These are phyloP conservation scores for Boletus sp. DNA, from an alignment of 768 basidiomycete genomes.

Conservation along the genomic window DNA sequence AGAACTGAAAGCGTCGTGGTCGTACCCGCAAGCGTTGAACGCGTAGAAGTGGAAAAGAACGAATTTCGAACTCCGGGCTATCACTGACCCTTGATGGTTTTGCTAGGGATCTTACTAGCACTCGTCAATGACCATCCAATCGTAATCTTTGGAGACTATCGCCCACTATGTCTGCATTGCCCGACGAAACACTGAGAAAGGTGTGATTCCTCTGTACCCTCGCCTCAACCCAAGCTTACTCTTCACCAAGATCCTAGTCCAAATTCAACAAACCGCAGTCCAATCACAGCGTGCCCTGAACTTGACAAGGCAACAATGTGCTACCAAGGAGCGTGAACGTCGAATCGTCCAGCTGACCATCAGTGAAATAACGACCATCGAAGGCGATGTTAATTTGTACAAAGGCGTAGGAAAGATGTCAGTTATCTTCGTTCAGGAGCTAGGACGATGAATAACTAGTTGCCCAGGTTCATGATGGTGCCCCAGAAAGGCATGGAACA, in stretches of 20 bases:
- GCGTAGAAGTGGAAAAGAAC: conserved; percentile 22
- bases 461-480: conserved; percentile 81
- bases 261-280: conserved; percentile 89
- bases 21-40: conserved; percentile 12
- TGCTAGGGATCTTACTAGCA: neutral
- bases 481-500: conserved; percentile 77
- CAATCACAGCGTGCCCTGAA: conserved; percentile 79
- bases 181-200: conserved; percentile 83
- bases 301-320: conserved; percentile 68
- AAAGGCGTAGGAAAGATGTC: conserved; percentile 97
- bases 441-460: neutral
- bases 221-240: conserved; percentile 16
- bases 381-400: conserved; percentile 78
- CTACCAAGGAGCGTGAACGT: conserved; percentile 83
- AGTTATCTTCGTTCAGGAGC: conserved; percentile 1
- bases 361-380: conserved; percentile 70
- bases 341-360: conserved; percentile 88
- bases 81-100: neutral
- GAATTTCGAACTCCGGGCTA: conserved; percentile 35
- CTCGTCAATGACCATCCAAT: conserved; percentile 13
- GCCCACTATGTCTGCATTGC: conserved; percentile 48
- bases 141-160: neutral
- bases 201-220: conserved; percentile 34
- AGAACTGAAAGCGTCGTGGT: neutral
- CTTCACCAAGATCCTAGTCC: conserved; percentile 70